Conservation (phyloP, 2,329 filamentous ascomycete genomes). For the Alternaria longipes region DNA sequence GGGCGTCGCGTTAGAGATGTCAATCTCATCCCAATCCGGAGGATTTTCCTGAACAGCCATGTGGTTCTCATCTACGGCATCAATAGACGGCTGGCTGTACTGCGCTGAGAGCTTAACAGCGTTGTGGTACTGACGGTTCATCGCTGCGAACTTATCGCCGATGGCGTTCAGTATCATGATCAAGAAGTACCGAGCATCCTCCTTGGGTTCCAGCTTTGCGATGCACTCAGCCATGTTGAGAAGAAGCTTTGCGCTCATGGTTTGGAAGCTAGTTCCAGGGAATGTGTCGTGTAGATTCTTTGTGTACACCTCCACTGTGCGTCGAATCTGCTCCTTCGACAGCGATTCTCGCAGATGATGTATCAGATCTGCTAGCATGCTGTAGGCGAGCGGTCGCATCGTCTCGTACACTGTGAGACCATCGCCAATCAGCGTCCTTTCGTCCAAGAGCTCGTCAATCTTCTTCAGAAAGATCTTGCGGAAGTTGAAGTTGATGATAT, state of each 20-base stretch:
- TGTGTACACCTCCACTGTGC: slow-evolving; percentile 97
- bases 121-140: slow-evolving; percentile 96
- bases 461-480: slow-evolving; percentile 92
- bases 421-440: slow-evolving; percentile 92
- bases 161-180: slow-evolving; percentile 98
- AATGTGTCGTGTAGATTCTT: slow-evolving; percentile 95
- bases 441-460: slow-evolving; percentile 94
- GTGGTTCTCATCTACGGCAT: slow-evolving; percentile 77
- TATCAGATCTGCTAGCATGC: slow-evolving; percentile 97
- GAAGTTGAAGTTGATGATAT: slow-evolving; percentile 99
- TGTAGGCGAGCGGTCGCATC: slow-evolving; percentile 93
- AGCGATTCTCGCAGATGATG: slow-evolving; percentile 95
- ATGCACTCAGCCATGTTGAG: slow-evolving; percentile 99
- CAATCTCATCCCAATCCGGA: slow-evolving; percentile 97
- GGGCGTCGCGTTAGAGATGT: slow-evolving; percentile 95
- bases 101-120: slow-evolving; percentile 89
- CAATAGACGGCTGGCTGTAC: slow-evolving; percentile 71
- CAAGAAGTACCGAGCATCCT: slow-evolving; percentile 91
- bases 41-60: slow-evolving; percentile 81
- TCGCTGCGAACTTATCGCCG: slow-evolving; percentile 95
- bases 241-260: slow-evolving; percentile 97
- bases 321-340: slow-evolving; percentile 87
- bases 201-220: slow-evolving; percentile 90
- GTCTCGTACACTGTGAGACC: slow-evolving; percentile 96
- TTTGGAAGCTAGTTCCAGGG: slow-evolving; percentile 97